Conservation (phyloP, 345 rosid species). For the Euphorbia peplus region DNA sequence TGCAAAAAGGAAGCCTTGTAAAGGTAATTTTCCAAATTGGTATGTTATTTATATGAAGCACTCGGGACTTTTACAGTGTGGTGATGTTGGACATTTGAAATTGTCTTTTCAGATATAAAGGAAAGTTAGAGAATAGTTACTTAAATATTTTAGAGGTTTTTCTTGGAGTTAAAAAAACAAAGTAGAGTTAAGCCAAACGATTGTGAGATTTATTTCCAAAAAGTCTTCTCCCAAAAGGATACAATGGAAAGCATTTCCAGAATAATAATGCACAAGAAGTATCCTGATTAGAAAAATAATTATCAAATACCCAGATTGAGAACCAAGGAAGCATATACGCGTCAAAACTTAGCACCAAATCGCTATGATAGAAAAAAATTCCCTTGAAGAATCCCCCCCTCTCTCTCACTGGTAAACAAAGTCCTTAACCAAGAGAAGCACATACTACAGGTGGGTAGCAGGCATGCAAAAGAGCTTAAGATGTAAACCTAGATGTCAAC, state of each 20-base stretch:
- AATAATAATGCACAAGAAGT: neutral
- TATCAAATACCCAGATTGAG: neutral
- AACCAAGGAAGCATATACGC: neutral
- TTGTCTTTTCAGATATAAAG: neutral
- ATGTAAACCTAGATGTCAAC: neutral
- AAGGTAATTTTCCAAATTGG: neutral
- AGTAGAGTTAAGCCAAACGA: too few species aligned
- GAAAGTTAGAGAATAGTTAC: neutral
- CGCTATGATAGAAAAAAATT: neutral
- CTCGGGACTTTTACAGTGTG: neutral
- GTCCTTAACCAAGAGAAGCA: neutral
- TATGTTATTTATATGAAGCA: too few species aligned
- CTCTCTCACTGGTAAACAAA: neutral
- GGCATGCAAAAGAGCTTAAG: neutral
- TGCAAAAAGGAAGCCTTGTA: neutral
- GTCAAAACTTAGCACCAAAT: neutral
- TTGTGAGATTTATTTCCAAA: too few species aligned
- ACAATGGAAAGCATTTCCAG: neutral
- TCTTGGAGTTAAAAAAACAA: neutral
- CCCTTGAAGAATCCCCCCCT: neutral
- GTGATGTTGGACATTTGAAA: neutral
- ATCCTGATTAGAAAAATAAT: neutral
- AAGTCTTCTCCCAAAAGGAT: neutral
- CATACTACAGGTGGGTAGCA: neutral
- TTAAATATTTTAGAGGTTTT: neutral